Evolutionary conservation across 1,139 yeast species (phyloP).

Genomic region (Geotrichum fermentans): DNA sequence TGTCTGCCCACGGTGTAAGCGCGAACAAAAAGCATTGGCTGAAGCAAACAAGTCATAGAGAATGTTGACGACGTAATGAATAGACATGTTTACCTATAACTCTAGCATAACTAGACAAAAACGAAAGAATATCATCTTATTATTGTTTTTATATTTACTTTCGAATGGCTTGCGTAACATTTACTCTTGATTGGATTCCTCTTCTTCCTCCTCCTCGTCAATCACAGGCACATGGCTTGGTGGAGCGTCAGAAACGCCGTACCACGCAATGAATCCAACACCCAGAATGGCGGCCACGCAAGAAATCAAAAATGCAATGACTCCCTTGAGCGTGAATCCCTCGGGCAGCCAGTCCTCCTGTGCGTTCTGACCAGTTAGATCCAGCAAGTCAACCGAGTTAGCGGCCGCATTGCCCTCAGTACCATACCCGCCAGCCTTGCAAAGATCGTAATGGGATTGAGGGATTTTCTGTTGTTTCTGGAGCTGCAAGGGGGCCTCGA

Average conservation of each 20-base stretch:
- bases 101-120: no score
- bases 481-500: constrained; percentile 70
- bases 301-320: constrained; percentile 79
- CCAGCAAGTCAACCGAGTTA: constrained; percentile 54
- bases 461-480: constrained; percentile 48
- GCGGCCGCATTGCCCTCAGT: constrained; percentile 83
- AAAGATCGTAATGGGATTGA: constrained; percentile 54
- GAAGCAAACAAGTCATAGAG: background rate
- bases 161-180: background rate
- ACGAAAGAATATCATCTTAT: no score
- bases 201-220: background rate
- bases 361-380: constrained; percentile 66
- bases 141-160: background rate
- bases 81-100: no score
- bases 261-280: constrained; percentile 64
- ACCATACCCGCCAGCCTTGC: constrained; percentile 50
- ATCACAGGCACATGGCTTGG: background rate
- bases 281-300: constrained; percentile 77
- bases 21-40: constrained; percentile 42
- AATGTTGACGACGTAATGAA: no score
- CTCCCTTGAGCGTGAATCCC: constrained; percentile 88
- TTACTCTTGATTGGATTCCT: background rate
- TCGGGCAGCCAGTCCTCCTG: constrained; percentile 64
- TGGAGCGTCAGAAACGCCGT: constrained; percentile 65
- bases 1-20: constrained; percentile 59